A percentile compares a stretch with the other conserved stretches of the same genome.
These are phyloP conservation scores for Smallanthus sonchifolius DNA, from an alignment of 129 eudicot genomes.

Conservation along the genomic window DNA sequence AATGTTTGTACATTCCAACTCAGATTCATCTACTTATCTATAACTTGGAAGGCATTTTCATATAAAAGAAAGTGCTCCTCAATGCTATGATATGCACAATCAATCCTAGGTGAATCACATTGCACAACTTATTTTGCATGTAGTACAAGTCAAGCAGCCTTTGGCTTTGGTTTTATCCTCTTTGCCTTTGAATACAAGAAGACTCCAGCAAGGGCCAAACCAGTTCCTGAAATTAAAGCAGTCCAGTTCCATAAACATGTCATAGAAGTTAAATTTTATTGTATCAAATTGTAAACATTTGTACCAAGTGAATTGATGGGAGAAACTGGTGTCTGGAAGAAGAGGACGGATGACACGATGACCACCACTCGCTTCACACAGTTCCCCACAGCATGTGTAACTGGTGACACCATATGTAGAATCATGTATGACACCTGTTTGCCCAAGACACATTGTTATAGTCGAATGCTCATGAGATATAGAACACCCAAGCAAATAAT, in stretches of 20 bases:
- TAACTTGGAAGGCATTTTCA: not conserved
- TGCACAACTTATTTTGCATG: not conserved
- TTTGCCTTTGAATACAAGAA: conserved; percentile 79
- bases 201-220: conserved; percentile 87
- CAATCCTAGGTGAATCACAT: not conserved
- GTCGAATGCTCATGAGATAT: not conserved
- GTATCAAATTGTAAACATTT: not conserved
- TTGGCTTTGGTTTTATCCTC: conserved; percentile 55
- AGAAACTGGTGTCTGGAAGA: conserved; percentile 94
- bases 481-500: no score
- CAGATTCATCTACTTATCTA: not conserved
- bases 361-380: conserved; percentile 91
- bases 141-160: conserved; percentile 37
- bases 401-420: conserved; percentile 76
- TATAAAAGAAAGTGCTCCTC: not conserved
- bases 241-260: not conserved
- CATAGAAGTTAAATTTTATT: not conserved
- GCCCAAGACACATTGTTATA: not conserved
- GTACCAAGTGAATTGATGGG: conserved; percentile 78
- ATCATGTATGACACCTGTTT: conserved; percentile 83
- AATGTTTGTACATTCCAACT: not conserved
- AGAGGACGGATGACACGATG: conserved; percentile 75
- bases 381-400: conserved; percentile 92
- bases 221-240: conserved; percentile 60
- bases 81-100: conserved; percentile 5